phyloP scores from a whole-genome alignment of 1,139 yeast genomes.

The Zhuliangozyma parablackwelliae region DNA sequence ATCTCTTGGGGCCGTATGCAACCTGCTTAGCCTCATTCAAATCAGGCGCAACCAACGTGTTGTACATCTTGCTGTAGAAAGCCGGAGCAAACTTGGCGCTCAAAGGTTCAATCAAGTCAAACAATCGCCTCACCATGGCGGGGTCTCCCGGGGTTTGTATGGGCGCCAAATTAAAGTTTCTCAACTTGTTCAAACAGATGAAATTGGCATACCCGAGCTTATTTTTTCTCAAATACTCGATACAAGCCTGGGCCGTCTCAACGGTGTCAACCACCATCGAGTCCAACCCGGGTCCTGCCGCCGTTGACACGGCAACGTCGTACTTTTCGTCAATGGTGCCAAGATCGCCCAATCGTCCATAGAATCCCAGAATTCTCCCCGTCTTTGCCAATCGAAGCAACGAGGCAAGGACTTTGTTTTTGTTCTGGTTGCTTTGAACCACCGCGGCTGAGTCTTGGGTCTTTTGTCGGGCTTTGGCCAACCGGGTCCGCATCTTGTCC shows the following conservation, averaged over 20 bases:
- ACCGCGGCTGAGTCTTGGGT: slow-evolving; percentile 63
- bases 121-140: slow-evolving; percentile 69
- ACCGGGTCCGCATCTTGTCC: slow-evolving; percentile 47
- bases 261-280: slow-evolving; percentile 94
- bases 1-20: slow-evolving; percentile 78
- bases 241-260: slow-evolving; percentile 88
- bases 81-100: slow-evolving; percentile 77
- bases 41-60: slow-evolving; percentile 82
- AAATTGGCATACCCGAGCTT: slow-evolving; percentile 88
- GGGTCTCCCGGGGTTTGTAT: slow-evolving; percentile 69
- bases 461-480: slow-evolving; percentile 56
- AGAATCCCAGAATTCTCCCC: slow-evolving; percentile 81
- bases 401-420: slow-evolving; percentile 69
- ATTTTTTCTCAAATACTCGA: slow-evolving; percentile 78
- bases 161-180: slow-evolving; percentile 54
- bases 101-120: slow-evolving; percentile 72
- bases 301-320: slow-evolving; percentile 93
- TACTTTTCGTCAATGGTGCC: slow-evolving; percentile 84
- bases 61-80: slow-evolving; percentile 78
- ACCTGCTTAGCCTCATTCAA: slow-evolving; percentile 79
- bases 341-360: slow-evolving; percentile 87
- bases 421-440: slow-evolving; percentile 56
- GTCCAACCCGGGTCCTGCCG: slow-evolving; percentile 77
- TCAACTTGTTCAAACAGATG: slow-evolving; percentile 71
- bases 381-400: slow-evolving; percentile 66